A percentile compares a stretch with the other conserved stretches of the same genome.
These are phyloP conservation scores for Anaeramoeba flamelloides DNA, from an alignment of 78 protist species.

Conservation along the genomic window DNA sequence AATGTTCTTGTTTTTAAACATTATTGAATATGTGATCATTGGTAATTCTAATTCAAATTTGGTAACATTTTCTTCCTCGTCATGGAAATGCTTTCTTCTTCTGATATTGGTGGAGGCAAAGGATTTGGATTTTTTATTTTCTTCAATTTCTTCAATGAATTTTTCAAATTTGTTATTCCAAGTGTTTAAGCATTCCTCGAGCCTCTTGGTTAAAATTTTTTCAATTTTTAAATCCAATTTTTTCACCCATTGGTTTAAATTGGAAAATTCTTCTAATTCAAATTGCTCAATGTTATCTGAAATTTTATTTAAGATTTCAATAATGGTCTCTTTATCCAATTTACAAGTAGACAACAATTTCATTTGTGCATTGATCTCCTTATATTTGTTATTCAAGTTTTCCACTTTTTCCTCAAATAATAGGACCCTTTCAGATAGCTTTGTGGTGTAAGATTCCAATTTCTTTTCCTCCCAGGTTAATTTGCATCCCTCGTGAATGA, in stretches of 20 bases:
- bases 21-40: constrained; percentile 39
- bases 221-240: constrained; percentile 34
- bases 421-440: background rate
- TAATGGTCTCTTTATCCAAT: constrained; percentile 5
- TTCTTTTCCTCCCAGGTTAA: background rate
- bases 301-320: background rate
- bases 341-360: constrained; percentile 18
- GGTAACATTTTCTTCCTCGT: background rate
- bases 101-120: no score
- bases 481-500: constrained; percentile 37
- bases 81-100: background rate
- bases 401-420: background rate
- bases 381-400: background rate
- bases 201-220: constrained; percentile 27
- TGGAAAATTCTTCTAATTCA: constrained; percentile 33
- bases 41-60: background rate
- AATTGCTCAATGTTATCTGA: constrained; percentile 54
- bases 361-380: background rate
- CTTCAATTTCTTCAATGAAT: constrained; percentile 10
- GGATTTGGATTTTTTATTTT: background rate
- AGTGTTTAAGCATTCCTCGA: constrained; percentile 22
- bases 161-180: constrained; percentile 42
- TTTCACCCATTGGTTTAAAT: constrained; percentile 48
- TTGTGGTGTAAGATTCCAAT: background rate
- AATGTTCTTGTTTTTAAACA: constrained; percentile 42